These are phyloP conservation scores for Endoconidiophora polonica DNA, from an alignment of 2,329 filamentous ascomycete genomes.

Conservation along the genomic window DNA sequence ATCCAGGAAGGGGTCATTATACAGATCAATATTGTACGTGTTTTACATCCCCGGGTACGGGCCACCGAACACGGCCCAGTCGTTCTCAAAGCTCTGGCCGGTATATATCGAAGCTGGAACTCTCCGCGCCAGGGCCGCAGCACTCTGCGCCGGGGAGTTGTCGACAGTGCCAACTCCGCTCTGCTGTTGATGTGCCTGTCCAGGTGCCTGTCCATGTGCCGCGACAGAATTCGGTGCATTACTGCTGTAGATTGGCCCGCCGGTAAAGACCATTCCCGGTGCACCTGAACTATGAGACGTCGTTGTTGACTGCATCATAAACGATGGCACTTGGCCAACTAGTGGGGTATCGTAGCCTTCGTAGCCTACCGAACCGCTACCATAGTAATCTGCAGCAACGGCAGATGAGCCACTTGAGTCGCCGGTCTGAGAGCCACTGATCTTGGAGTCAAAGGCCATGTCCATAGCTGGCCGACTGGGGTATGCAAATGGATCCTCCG, in stretches of 20 bases:
- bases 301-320: constrained; percentile 36
- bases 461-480: constrained; percentile 59
- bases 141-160: not conserved
- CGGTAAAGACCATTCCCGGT: not conserved
- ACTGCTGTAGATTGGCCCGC: not conserved
- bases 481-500: constrained; percentile 62
- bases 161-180: not conserved
- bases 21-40: too few species aligned
- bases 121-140: constrained; percentile 8
- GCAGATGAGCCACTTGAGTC: constrained; percentile 20
- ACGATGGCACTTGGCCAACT: constrained; percentile 49
- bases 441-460: constrained; percentile 19
- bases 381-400: constrained; percentile 20
- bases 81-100: constrained; percentile 27
- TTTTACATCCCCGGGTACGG: constrained; percentile 27
- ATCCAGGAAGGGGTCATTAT: too few species aligned
- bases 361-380: constrained; percentile 19
- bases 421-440: not conserved
- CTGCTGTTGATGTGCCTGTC: constrained; percentile 1
- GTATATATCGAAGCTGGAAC: constrained; percentile 30
- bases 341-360: constrained; percentile 60
- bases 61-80: constrained; percentile 32
- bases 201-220: not conserved
- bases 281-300: not conserved
- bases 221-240: not conserved